Conservation (phyloP, 495 filamentous ascomycete species). For the Cercophora newfieldiana region DNA sequence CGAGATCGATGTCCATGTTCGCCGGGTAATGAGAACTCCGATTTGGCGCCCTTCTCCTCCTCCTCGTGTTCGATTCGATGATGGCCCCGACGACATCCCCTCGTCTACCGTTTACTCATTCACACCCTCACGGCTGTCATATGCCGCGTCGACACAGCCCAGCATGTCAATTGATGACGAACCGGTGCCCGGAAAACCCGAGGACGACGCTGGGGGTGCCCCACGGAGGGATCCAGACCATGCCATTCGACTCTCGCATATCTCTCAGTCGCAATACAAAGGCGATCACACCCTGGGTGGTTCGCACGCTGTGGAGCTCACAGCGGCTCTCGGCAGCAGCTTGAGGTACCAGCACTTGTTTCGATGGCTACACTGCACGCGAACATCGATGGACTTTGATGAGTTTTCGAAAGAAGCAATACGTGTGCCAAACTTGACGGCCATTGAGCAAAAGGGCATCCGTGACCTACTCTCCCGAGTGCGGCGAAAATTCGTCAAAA, state of each 20-base stretch:
- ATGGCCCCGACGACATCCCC: neutral
- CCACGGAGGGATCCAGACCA: neutral
- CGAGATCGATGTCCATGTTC: neutral
- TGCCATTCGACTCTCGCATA: neutral
- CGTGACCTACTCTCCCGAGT: constrained; percentile 1
- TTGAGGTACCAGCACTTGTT: constrained; percentile 3
- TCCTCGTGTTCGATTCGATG: constrained; percentile 2
- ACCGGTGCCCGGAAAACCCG: neutral
- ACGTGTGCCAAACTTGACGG: neutral
- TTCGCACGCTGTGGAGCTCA: constrained; percentile 4
- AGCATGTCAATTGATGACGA: neutral
- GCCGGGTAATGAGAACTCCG: neutral
- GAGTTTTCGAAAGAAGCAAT: constrained; percentile 8
- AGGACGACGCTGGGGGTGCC: neutral
- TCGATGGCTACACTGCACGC: constrained; percentile 9
- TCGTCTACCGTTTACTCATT: constrained; percentile 1
- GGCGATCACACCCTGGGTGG: constrained; percentile 5
- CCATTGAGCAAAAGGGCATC: neutral
- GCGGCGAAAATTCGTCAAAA: constrained; percentile 26
- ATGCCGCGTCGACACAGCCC: constrained; percentile 2
- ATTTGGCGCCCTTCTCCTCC: neutral
- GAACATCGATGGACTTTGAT: constrained; percentile 7
- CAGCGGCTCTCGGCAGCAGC: neutral
- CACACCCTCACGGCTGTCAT: neutral
- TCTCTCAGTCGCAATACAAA: constrained; percentile 3